These are phyloP conservation scores for Trypanosoma melophagium DNA, from an alignment of 208 protist species.

Conservation along the genomic window DNA sequence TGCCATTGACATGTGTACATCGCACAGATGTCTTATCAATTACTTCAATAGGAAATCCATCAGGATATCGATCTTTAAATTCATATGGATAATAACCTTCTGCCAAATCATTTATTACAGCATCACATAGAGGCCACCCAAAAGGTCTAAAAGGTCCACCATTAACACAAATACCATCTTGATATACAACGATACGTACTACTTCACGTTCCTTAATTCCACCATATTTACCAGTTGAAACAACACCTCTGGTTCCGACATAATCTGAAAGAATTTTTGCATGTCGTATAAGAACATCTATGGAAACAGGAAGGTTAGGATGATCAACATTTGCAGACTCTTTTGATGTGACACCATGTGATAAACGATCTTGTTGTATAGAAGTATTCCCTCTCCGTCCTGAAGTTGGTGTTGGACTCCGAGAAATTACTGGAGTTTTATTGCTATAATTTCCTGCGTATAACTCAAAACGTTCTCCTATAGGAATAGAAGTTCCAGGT, in stretches of 20 bases:
- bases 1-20: conserved; percentile 3
- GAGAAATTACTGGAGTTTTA: conserved; percentile 9
- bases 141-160: conserved; percentile 84
- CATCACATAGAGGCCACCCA: conserved; percentile 84
- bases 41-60: conserved; percentile 88
- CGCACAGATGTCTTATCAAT: conserved; percentile 57
- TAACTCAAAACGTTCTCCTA: conserved; percentile 35
- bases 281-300: conserved; percentile 64
- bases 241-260: conserved; percentile 73
- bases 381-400: conserved; percentile 2
- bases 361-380: conserved; percentile 10
- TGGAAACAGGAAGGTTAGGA: conserved; percentile 36
- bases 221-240: conserved; percentile 55
- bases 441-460: conserved; percentile 41
- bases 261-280: conserved; percentile 85
- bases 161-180: conserved; percentile 91
- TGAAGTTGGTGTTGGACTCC: background rate
- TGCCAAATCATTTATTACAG: conserved; percentile 85
- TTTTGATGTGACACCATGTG: background rate
- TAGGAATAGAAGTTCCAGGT: background rate
- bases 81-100: conserved; percentile 95
- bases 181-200: conserved; percentile 82
- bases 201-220: conserved; percentile 74
- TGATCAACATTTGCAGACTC: background rate
- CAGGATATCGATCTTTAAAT: conserved; percentile 92